These are phyloP conservation scores for Hebeloma cylindrosporum DNA, from an alignment of 768 basidiomycete genomes.

Conservation along the genomic window DNA sequence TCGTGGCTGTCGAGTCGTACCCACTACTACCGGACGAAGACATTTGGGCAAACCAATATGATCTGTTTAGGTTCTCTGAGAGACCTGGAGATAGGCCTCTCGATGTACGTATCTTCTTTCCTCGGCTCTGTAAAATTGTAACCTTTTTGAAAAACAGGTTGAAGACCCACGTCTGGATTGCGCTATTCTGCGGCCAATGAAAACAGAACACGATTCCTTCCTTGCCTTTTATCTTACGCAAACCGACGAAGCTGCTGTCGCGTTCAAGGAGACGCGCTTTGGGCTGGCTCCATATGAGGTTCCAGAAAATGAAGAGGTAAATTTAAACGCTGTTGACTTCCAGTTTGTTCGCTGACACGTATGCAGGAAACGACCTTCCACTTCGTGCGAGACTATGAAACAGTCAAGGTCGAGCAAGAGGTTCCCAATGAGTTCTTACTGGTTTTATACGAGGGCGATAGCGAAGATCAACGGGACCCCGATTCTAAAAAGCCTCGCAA, in stretches of 20 bases:
- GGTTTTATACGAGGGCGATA: constrained; percentile 64
- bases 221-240: constrained; percentile 80
- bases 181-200: constrained; percentile 84
- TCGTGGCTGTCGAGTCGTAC: constrained; percentile 78
- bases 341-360: background rate
- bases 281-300: constrained; percentile 43
- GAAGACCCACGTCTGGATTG: constrained; percentile 83
- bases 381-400: constrained; percentile 83
- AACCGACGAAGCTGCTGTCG: constrained; percentile 67
- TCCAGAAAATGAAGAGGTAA: constrained; percentile 57
- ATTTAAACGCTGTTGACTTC: constrained; percentile 9
- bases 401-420: constrained; percentile 83
- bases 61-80: constrained; percentile 83
- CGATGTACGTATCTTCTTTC: constrained; percentile 49
- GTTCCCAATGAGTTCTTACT: constrained; percentile 83
- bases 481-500: constrained; percentile 29
- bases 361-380: constrained; percentile 67
- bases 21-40: constrained; percentile 82
- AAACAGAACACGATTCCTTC: constrained; percentile 86
- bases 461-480: constrained; percentile 35
- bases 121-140: background rate
- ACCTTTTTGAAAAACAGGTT: constrained; percentile 42
- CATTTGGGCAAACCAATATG: constrained; percentile 89
- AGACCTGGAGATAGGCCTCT: constrained; percentile 75
- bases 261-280: constrained; percentile 61